phyloP scores from a whole-genome alignment of 225 moss, liverwort and hornwort species.

The Antitrichia curtipendula region DNA sequence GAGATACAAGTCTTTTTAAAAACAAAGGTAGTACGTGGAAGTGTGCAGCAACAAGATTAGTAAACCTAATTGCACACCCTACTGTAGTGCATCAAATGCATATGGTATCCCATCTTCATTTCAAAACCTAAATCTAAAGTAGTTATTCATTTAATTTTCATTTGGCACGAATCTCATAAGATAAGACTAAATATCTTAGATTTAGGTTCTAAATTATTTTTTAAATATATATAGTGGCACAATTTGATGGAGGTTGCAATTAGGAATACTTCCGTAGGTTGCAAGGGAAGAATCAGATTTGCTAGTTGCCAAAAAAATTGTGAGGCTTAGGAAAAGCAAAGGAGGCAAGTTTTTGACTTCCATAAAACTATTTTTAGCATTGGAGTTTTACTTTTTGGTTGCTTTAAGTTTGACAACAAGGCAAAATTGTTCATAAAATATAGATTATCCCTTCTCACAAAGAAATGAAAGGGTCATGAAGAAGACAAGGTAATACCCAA shows the following conservation, averaged over 20 bases:
- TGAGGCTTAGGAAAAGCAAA: rapidly evolving
- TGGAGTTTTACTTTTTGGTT: not conserved
- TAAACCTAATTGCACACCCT: not conserved
- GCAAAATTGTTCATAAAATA: not conserved
- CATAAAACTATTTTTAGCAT: not conserved
- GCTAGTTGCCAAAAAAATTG: rapidly evolving
- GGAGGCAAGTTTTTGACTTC: not conserved
- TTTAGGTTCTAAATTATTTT: rapidly evolving
- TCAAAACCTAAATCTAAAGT: rapidly evolving
- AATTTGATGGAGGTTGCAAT: not conserved
- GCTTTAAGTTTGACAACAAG: not conserved
- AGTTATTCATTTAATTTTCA: not conserved
- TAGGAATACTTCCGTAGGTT: too few species aligned
- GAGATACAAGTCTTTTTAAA: too few species aligned
- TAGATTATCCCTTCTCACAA: rapidly evolving
- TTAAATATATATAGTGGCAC: rapidly evolving
- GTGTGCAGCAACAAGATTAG: not conserved
- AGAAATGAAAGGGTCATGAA: not conserved
- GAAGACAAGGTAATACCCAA: rapidly evolving
- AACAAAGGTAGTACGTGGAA: too few species aligned
- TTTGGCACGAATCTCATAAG: not conserved
- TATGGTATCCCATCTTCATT: not conserved
- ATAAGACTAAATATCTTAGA: not conserved
- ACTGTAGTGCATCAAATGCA: not conserved
- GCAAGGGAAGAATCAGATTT: rapidly evolving